These are phyloP conservation scores for Dothiorella sarmentorum DNA, from an alignment of 2,329 filamentous ascomycete species.

Conservation along the genomic window DNA sequence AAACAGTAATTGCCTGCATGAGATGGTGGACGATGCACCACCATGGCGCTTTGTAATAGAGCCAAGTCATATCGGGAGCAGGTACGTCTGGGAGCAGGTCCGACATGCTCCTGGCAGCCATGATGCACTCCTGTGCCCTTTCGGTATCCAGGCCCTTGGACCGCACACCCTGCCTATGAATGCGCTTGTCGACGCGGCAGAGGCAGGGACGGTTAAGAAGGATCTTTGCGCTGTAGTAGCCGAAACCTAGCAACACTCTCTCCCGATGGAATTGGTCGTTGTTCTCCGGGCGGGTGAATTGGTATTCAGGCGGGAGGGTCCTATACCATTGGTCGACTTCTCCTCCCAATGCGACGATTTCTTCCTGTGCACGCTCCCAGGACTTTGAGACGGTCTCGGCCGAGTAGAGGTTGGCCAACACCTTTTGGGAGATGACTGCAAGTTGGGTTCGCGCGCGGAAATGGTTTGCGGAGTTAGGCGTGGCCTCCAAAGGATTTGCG, in stretches of 20 bases:
- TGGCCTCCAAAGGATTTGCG: neutral
- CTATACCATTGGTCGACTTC: slow-evolving; percentile 35
- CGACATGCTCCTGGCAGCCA: slow-evolving; percentile 33
- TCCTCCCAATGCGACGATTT: slow-evolving; percentile 27
- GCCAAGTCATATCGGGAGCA: slow-evolving; percentile 23
- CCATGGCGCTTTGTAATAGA: slow-evolving; percentile 38
- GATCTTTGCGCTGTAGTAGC: slow-evolving; percentile 35
- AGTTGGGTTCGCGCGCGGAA: slow-evolving; percentile 25
- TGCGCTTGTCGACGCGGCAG: slow-evolving; percentile 33
- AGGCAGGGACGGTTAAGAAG: slow-evolving; percentile 40
- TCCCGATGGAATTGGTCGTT: slow-evolving; percentile 24
- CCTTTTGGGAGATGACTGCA: slow-evolving; percentile 29
- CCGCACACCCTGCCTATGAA: slow-evolving; percentile 28
- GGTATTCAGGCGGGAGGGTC: slow-evolving; percentile 28
- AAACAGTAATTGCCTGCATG: slow-evolving; percentile 37
- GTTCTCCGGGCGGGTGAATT: slow-evolving; percentile 24
- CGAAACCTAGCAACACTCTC: slow-evolving; percentile 31
- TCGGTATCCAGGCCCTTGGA: slow-evolving; percentile 33
- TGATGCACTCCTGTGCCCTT: slow-evolving; percentile 33
- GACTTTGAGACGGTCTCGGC: slow-evolving; percentile 27
- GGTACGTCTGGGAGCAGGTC: slow-evolving; percentile 32
- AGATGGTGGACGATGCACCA: slow-evolving; percentile 41
- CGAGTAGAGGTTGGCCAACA: slow-evolving; percentile 34
- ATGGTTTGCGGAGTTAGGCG: neutral
- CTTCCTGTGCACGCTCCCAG: slow-evolving; percentile 35